phyloP scores from a whole-genome alignment of 2,329 filamentous ascomycete genomes.

The Coleophoma crateriformis region DNA sequence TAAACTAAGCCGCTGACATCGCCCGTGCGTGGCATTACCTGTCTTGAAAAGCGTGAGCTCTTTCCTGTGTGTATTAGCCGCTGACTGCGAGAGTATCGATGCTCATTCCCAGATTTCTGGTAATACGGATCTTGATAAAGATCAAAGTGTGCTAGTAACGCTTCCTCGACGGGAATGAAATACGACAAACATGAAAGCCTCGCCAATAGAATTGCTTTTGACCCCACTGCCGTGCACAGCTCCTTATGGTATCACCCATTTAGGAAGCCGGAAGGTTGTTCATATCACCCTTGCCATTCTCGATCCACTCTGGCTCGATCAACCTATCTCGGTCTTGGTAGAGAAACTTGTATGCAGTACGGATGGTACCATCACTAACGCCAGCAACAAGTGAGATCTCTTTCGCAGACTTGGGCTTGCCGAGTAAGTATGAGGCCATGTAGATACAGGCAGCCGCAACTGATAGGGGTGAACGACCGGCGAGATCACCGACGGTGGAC shows the following conservation, averaged over 20 bases:
- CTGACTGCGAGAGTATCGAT: not conserved
- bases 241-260: conserved; percentile 23
- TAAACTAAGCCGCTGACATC: not conserved
- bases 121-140: no score
- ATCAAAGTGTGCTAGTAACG: no score
- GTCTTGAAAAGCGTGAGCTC: not conserved
- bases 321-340: conserved; percentile 70
- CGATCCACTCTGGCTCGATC: conserved; percentile 70
- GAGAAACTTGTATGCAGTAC: conserved; percentile 88
- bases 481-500: conserved; percentile 67
- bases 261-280: conserved; percentile 55
- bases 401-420: conserved; percentile 72
- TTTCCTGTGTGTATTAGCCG: not conserved
- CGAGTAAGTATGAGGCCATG: conserved; percentile 86
- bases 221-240: no score
- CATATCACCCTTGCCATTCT: conserved; percentile 64
- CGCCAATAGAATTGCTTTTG: no score
- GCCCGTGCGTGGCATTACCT: no score
- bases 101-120: not conserved
- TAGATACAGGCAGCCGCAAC: conserved; percentile 95
- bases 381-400: conserved; percentile 80
- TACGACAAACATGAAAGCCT: not conserved
- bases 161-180: not conserved
- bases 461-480: conserved; percentile 88
- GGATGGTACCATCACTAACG: conserved; percentile 95